Percentiles rank a stretch among this genome's conserved stretches.
phyloP scores from a whole-genome alignment of 2,329 filamentous ascomycete species.

The Epichloe hybrida region DNA sequence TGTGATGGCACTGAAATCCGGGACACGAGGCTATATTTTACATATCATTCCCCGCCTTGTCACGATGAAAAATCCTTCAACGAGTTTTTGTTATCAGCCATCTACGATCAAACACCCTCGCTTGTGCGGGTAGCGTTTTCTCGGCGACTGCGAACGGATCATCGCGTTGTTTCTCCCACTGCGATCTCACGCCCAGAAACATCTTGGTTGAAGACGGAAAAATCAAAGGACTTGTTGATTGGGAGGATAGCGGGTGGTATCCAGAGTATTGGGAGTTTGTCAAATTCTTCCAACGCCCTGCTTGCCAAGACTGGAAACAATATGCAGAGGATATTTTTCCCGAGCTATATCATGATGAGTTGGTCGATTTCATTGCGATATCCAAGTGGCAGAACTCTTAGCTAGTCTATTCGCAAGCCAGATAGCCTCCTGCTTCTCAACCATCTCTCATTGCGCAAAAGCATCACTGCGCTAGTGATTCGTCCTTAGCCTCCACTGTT shows the following conservation, averaged over 20 bases:
- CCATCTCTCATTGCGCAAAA: not conserved
- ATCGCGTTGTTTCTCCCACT: constrained; percentile 33
- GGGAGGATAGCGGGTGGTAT: constrained; percentile 34
- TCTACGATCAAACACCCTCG: constrained; percentile 9
- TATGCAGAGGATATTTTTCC: constrained; percentile 15
- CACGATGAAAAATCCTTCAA: constrained; percentile 14
- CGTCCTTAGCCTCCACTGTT: constrained; percentile 5
- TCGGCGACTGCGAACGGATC: constrained; percentile 11
- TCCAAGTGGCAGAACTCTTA: constrained; percentile 12
- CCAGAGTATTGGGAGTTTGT: constrained; percentile 28
- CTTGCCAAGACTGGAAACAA: constrained; percentile 10
- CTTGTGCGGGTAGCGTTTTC: constrained; percentile 12
- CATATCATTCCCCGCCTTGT: constrained; percentile 11
- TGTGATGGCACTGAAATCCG: constrained; percentile 15
- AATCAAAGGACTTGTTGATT: constrained; percentile 30
- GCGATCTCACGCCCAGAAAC: constrained; percentile 33
- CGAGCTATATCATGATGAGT: constrained; percentile 12
- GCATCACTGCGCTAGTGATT: constrained; percentile 8
- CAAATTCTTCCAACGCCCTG: constrained; percentile 17
- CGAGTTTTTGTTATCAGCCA: constrained; percentile 9
- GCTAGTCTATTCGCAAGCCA: not conserved
- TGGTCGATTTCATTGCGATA: constrained; percentile 13
- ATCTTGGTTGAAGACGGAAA: constrained; percentile 26
- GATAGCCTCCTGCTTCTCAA: too few relatives aligned
- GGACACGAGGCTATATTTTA: constrained; percentile 12